A percentile compares a stretch with the other conserved stretches of the same genome.
Conservation (phyloP, 2,329 filamentous ascomycete genomes). For the Fusarium falciforme region DNA sequence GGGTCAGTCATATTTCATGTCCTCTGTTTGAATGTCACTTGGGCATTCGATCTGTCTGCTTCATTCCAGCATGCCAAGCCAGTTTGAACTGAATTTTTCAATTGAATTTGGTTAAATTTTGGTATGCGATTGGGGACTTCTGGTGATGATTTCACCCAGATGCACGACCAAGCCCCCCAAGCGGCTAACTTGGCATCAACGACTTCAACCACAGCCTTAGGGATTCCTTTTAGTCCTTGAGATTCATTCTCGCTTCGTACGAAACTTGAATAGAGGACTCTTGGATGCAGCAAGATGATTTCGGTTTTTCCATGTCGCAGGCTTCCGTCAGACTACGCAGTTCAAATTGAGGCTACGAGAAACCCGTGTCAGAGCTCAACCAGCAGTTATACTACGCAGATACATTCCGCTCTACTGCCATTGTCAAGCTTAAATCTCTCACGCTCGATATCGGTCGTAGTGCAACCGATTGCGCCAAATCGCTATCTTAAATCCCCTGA, state of each 20-base stretch:
- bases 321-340: neutral
- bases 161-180: neutral
- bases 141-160: neutral
- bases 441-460: neutral
- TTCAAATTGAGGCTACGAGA: neutral
- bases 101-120: neutral
- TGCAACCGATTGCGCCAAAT: neutral
- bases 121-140: neutral
- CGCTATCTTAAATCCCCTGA: neutral
- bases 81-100: neutral
- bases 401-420: neutral
- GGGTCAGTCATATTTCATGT: neutral
- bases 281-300: neutral
- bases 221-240: neutral
- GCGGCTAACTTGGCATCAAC: neutral
- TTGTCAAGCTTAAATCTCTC: neutral
- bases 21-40: neutral
- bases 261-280: neutral
- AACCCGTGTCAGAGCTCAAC: neutral
- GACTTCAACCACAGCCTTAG: neutral
- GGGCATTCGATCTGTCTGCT: neutral
- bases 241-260: neutral
- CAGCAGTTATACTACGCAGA: neutral
- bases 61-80: neutral
- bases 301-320: neutral